Evolutionary conservation across 2,329 filamentous ascomycete species (phyloP).

Genomic region (Cladosporium cucumerinum): DNA sequence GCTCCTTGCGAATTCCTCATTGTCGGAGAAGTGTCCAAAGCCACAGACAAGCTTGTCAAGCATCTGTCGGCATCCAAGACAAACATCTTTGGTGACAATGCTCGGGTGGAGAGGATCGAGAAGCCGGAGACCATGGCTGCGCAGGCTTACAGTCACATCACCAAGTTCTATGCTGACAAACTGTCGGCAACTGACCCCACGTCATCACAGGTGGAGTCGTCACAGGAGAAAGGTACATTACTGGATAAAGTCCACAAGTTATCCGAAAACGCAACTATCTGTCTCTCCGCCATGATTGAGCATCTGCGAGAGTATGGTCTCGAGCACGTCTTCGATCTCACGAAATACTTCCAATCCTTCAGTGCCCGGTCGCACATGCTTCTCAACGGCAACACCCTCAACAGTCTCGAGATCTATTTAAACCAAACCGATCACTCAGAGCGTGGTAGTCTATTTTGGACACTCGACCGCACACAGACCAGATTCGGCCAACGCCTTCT

Average conservation of each 20-base stretch:
- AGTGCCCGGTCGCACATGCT: constrained; percentile 93
- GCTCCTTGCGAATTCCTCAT: constrained; percentile 93
- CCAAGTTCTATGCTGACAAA: constrained; percentile 87
- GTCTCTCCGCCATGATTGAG: constrained; percentile 92
- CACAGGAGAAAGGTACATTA: constrained; percentile 53
- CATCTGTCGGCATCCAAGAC: constrained; percentile 84
- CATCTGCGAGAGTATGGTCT: constrained; percentile 89
- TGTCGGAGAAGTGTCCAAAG: constrained; percentile 83
- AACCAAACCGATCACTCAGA: constrained; percentile 85
- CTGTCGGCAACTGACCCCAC: constrained; percentile 53
- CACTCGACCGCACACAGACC: constrained; percentile 86
- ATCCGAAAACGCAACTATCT: constrained; percentile 82
- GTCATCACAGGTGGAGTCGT: constrained; percentile 42
- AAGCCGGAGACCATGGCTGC: constrained; percentile 78
- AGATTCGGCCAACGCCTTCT: constrained; percentile 83
- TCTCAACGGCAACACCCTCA: constrained; percentile 89
- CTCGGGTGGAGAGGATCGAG: constrained; percentile 74
- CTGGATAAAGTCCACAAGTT: constrained; percentile 84
- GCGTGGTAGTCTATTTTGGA: constrained; percentile 92
- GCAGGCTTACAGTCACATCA: constrained; percentile 83
- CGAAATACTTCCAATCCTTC: constrained; percentile 96
- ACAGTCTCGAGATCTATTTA: constrained; percentile 90
- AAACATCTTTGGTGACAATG: constrained; percentile 88
- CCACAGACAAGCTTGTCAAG: constrained; percentile 86
- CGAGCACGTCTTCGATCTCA: constrained; percentile 92